These are phyloP conservation scores for Kondoa malvinella DNA, from an alignment of 768 basidiomycete genomes.

Conservation along the genomic window DNA sequence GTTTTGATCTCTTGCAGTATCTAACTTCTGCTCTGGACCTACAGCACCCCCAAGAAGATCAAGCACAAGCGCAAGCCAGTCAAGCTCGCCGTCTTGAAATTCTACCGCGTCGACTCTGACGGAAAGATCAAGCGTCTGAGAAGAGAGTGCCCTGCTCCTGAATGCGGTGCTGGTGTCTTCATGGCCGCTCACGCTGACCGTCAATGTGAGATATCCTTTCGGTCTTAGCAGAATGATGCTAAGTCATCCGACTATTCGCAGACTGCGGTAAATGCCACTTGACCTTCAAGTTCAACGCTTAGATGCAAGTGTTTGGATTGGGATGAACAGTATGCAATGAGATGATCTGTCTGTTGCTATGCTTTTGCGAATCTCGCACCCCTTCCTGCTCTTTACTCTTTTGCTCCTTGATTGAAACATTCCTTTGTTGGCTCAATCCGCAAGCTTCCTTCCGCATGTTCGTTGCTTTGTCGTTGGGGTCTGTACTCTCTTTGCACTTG, in stretches of 20 bases:
- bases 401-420: not conserved
- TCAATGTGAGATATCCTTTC: slow-evolving; percentile 39
- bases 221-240: not conserved
- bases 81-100: slow-evolving; percentile 99
- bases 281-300: not conserved
- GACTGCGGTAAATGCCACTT: not conserved
- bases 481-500: too few species aligned
- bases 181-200: slow-evolving; percentile 99
- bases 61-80: slow-evolving; percentile 98
- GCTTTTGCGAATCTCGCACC: not conserved
- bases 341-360: not conserved
- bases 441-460: too few species aligned
- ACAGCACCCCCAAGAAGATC: slow-evolving; percentile 47
- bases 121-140: slow-evolving; percentile 99
- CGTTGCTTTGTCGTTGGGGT: too few species aligned
- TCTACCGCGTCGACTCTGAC: slow-evolving; percentile 99
- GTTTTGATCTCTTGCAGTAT: not conserved
- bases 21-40: slow-evolving; percentile 2
- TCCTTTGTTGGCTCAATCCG: not conserved
- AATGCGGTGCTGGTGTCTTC: slow-evolving; percentile 40
- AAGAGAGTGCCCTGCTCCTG: slow-evolving; percentile 66
- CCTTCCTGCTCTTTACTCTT: not conserved
- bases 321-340: not conserved
- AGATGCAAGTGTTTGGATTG: not conserved
- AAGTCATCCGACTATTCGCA: not conserved